Evolutionary conservation across 2,329 filamentous ascomycete genomes (phyloP), one percentile per base, ranked within the genome.

Genomic region (Didymella lethalis): DNA sequence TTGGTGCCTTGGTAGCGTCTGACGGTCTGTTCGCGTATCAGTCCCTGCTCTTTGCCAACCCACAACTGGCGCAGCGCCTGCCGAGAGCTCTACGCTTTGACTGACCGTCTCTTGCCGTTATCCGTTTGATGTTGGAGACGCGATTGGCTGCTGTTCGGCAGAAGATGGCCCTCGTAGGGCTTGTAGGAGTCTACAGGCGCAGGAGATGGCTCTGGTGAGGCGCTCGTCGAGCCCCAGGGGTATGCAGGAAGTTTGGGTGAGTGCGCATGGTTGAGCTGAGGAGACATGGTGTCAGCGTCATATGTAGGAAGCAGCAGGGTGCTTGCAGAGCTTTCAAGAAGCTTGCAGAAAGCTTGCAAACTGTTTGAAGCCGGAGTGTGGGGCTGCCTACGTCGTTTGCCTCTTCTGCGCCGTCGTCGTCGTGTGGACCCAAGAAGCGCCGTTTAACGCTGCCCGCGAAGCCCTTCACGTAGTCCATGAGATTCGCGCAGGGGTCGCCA

Each of bases 261-360:
- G 26, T 28, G 4, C n/a, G 59, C 68, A 69, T 73, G 48, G 62
- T 65, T 62, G 54, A 61, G 43, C 70, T 73, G 60, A n/a, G 29
- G 26, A 43, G 48, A 45, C 65, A 67, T 66, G 54, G 49, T 16
- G 59, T 71, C 62, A 69, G 68, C 50, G 50, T 29, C 32, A 18
- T 32, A 16, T 14, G 40, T 11, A 36, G 23, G 34, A 23, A 8
- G 40, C 40, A 8, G 40, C 40, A 25, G 40, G 20, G 18, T 40
- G 36, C 36, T 23, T 23, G 31, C 31, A 16, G 31, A 4, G 14
- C 29, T 31, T 10, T 11, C 10, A 11, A 31, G 29, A 11, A 11
- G 29, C 31, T 32, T 32, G 14, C 31, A 43, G 40, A 7, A 26
- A 44, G 14, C 23, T 31, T 34, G 48, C 23, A n/a, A 16, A 28